phyloP scores from a whole-genome alignment of 202 grass and related monocot genomes.

The Thinopyrum obtusiflorum region DNA sequence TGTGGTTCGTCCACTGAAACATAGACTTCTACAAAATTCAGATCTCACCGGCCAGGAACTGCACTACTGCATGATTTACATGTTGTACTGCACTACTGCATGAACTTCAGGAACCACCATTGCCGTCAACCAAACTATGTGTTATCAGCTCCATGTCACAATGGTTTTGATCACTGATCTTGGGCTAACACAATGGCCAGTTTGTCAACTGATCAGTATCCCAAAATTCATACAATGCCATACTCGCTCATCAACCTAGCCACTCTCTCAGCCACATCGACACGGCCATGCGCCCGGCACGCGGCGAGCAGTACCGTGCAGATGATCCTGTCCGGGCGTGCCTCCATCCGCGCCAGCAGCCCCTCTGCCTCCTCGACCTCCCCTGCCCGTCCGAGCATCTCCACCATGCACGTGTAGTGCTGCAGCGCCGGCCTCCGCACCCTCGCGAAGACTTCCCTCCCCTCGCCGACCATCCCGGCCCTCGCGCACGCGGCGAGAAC shows the following conservation, averaged over 20 bases:
- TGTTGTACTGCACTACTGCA: background rate
- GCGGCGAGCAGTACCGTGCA: slow-evolving; percentile 44
- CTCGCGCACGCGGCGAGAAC: slow-evolving; percentile 57
- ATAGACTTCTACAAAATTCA: background rate
- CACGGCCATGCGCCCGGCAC: slow-evolving; percentile 35
- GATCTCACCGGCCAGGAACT: background rate
- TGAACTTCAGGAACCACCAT: background rate
- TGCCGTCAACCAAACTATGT: background rate
- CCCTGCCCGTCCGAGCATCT: slow-evolving; percentile 57
- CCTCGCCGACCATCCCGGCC: slow-evolving; percentile 51
- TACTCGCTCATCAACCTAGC: slow-evolving; percentile 16
- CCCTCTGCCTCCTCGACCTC: slow-evolving; percentile 61
- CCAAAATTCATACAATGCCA: slow-evolving; percentile 4
- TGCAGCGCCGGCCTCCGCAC: slow-evolving; percentile 50
- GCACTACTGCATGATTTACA: background rate
- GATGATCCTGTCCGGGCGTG: slow-evolving; percentile 49
- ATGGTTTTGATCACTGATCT: background rate
- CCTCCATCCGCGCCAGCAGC: slow-evolving; percentile 49
- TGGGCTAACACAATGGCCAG: background rate
- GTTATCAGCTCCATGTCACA: background rate
- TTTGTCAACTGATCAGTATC: background rate
- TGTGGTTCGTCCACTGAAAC: background rate
- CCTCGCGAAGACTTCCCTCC: slow-evolving; percentile 48
- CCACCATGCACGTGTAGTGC: slow-evolving; percentile 82
- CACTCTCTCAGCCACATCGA: slow-evolving; percentile 64